Evolutionary conservation across 2,329 filamentous ascomycete species (phyloP).

Genomic region (Acrocalymma vagum): DNA sequence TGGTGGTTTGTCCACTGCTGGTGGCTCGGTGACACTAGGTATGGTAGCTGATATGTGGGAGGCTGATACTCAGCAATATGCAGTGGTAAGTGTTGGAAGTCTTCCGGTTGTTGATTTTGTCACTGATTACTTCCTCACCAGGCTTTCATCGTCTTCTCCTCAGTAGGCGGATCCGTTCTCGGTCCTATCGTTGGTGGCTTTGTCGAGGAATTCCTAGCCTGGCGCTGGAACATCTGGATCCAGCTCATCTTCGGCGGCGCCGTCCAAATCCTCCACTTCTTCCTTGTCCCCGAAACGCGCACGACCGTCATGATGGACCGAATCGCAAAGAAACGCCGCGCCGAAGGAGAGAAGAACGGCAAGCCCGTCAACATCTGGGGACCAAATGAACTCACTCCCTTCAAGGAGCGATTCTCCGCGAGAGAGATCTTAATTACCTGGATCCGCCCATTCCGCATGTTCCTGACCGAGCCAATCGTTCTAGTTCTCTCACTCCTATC

Average conservation of each 20-base stretch:
- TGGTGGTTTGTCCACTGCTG: constrained; percentile 61
- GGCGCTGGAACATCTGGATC: constrained; percentile 86
- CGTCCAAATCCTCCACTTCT: constrained; percentile 72
- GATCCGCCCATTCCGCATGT: constrained; percentile 74
- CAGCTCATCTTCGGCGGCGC: constrained; percentile 81
- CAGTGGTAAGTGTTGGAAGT: constrained; percentile 56
- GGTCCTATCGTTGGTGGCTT: constrained; percentile 84
- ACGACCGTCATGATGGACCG: constrained; percentile 79
- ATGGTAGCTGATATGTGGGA: constrained; percentile 72
- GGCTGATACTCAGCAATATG: constrained; percentile 71
- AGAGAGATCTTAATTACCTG: constrained; percentile 59
- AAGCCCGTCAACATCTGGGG: constrained; percentile 72
- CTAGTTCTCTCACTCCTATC: constrained; percentile 74
- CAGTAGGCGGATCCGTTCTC: constrained; percentile 78
- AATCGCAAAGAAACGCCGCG: constrained; percentile 78
- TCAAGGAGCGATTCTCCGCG: constrained; percentile 44
- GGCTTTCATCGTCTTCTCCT: constrained; percentile 73
- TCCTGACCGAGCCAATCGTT: constrained; percentile 79
- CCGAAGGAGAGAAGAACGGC: constrained; percentile 68
- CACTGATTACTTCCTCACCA: constrained; percentile 14
- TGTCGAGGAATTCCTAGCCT: constrained; percentile 72
- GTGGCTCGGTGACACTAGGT: constrained; percentile 70
- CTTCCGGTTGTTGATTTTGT: constrained; percentile 30
- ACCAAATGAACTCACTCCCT: constrained; percentile 70
- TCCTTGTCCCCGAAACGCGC: constrained; percentile 80